Evolutionary conservation across 169 alveolate genomes (phyloP), one percentile per base, ranked within the genome.

Genomic region (Eimeria acervulina): DNA sequence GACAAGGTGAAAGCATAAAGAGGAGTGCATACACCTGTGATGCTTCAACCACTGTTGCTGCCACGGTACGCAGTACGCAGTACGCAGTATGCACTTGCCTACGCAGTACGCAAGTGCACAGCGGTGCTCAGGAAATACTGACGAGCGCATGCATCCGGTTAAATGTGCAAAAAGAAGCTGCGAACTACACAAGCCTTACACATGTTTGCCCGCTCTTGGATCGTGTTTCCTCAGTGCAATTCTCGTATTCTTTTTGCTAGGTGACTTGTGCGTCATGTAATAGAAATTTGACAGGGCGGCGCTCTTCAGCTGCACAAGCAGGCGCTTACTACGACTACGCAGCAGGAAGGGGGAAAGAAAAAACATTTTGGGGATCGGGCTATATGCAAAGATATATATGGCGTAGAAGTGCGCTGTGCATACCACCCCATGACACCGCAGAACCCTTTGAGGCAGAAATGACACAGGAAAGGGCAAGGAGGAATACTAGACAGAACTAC

Each of bases 201-300:
- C 98, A 76, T 98, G 99, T 36, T 96, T 97, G 76, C 97, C 97
- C 74, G 97, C 98, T 31, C 97, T 96, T 26, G 98, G 98, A 94
- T 98, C 99, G 87, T 97, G 97, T 80, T 98, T 98, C 74, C 98
- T 95, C 44, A 98, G 96, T 26, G 98, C 98, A 90, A 98, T 93
- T 70, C 98, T 96, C 55, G 96, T 96, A 93, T 97, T 97, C 59
- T 98, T 70, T 85, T 98, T 98, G 59, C 55, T 95, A 2, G 99
- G 99, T 3, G 99, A 98, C 42, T 97, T 97, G 63, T 94, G 96
- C 2, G 99, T 98, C 88, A 97, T 55, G 81, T 98, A 98, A 47
- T 95, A 95, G 93, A 97, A 98, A 84, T 98, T 98, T 38, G 98
- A 97, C 85, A 97, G 97, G 68, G 97, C 98, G 61, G 98, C 97